Conservation (phyloP, 169 alveolate species). For the Plasmodium knowlesi region DNA sequence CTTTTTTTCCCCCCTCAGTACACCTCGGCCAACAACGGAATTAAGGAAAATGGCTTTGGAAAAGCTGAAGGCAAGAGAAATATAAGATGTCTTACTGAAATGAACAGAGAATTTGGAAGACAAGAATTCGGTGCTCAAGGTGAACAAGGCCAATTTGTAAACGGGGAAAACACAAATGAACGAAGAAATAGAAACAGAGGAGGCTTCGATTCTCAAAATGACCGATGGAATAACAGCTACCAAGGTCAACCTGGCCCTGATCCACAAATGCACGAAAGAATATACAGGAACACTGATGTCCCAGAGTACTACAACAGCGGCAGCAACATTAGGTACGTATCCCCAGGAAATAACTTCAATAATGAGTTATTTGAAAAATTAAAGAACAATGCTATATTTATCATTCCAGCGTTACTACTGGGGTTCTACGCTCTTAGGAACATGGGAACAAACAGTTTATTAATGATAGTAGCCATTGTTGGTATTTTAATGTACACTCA, state of each 20-base stretch:
- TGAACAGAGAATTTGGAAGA: not conserved
- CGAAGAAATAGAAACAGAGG: not conserved
- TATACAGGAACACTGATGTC: not conserved
- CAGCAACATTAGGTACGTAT: conserved; percentile 5
- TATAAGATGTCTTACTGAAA: not conserved
- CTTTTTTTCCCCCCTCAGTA: not conserved
- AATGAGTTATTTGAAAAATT: conserved; percentile 20
- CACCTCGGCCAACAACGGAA: not conserved
- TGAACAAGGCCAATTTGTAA: not conserved
- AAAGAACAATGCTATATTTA: conserved; percentile 5
- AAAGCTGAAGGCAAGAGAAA: not conserved
- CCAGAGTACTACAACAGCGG: not conserved
- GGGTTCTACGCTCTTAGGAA: conserved; percentile 2
- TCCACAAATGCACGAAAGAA: conserved; percentile 5
- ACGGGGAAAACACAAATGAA: not conserved
- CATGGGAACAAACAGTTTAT: not conserved
- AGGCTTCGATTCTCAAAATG: not conserved
- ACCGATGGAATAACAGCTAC: not conserved
- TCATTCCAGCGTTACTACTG: not conserved
- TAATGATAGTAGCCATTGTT: conserved; percentile 25
- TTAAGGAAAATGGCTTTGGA: not conserved
- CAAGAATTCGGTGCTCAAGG: not conserved
- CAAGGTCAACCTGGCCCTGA: not conserved
- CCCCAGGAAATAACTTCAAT: conserved; percentile 8
- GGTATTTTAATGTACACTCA: conserved; percentile 19